Base-by-base conservation (phyloP, 495 filamentous ascomycete species). In the Bryoglossum gracile region DNA sequence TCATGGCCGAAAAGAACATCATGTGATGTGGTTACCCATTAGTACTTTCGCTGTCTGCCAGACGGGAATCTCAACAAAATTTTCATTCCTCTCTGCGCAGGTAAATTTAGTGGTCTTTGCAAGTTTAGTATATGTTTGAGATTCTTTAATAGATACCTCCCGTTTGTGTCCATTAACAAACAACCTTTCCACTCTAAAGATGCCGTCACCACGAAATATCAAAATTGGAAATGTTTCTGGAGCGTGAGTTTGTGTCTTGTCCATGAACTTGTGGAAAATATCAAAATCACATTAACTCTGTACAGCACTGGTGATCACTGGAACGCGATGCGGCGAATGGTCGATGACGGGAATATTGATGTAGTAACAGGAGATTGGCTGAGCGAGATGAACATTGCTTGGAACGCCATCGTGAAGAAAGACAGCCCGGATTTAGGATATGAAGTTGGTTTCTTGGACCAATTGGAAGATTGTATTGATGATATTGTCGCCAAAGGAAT, bases 311-410 rank as follows among this genome's bases (percentile, higher is more conserved):
- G 44, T 33, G 44, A 47, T 16, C 28, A 47, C 44, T 38, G 32
- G 33, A 37, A 4, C 3, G 44, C 44, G 13, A 47, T 47, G 44
- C 14, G 2, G 5, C 44, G 44, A 3, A 47, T 47, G 44, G 44
- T 47, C 11, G 3, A 24, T 4, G 21, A 3, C 9, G 44, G 44
- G 26, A 70, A 68, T 22, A 32, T 78, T 10, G 75, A 78, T 46
- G 68, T 77, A 33, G 76, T 78, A 23, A 77, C 72, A 0, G 75
- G 75, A 1, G 75, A 78, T 52, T 78, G 74, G 45, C 68, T 78
- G n/a, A 68, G 70, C 10, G 73, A 61, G 37, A 50, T 67, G 65
- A 61, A 49, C 53, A 43, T 57, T n/a, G 35, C 46, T 3, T 36
- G 65, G 8, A 55, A 62, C 23, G 69, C 72, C n/a, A 68, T 64